Percentiles rank a stretch among this genome's conserved stretches.
phyloP scores from a whole-genome alignment of 768 basidiomycete genomes.

The Termitomyces sp. region DNA sequence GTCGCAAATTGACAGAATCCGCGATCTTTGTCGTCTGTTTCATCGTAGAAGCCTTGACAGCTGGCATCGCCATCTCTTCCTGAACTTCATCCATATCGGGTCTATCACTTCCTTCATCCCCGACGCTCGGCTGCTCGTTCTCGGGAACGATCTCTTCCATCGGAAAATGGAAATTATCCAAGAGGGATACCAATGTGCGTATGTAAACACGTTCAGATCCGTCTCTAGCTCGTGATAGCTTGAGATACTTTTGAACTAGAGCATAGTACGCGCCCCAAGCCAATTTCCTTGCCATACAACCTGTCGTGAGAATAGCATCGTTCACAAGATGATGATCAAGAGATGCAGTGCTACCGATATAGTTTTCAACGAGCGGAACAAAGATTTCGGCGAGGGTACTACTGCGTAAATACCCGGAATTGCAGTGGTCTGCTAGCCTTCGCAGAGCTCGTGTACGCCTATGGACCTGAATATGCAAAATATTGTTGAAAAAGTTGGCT shows the following conservation, averaged over 20 bases:
- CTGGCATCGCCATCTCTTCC: background rate
- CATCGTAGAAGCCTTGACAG: background rate
- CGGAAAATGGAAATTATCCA: slow-evolving; percentile 90
- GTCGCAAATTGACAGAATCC: slow-evolving; percentile 67
- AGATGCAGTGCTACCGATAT: slow-evolving; percentile 54
- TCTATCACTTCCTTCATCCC: slow-evolving; percentile 25
- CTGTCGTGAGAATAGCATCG: slow-evolving; percentile 79
- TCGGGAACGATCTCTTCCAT: slow-evolving; percentile 55
- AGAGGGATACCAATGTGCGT: slow-evolving; percentile 75
- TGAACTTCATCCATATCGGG: slow-evolving; percentile 5
- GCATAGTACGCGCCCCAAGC: slow-evolving; percentile 81
- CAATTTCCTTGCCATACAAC: slow-evolving; percentile 70
- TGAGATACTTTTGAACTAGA: slow-evolving; percentile 77
- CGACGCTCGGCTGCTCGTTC: slow-evolving; percentile 23
- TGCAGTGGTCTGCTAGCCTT: slow-evolving; percentile 74
- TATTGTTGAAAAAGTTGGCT: slow-evolving; percentile 95
- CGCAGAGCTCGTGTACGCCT: slow-evolving; percentile 82
- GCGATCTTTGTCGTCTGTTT: slow-evolving; percentile 40
- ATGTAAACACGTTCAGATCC: slow-evolving; percentile 74
- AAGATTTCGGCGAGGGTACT: slow-evolving; percentile 76
- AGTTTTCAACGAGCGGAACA: slow-evolving; percentile 82
- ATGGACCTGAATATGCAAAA: slow-evolving; percentile 90
- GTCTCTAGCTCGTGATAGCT: slow-evolving; percentile 60
- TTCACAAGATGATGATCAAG: slow-evolving; percentile 85
- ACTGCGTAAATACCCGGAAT: slow-evolving; percentile 59